These are phyloP conservation scores for Rhodotorula graminis DNA, from an alignment of 768 basidiomycete genomes.

Conservation along the genomic window DNA sequence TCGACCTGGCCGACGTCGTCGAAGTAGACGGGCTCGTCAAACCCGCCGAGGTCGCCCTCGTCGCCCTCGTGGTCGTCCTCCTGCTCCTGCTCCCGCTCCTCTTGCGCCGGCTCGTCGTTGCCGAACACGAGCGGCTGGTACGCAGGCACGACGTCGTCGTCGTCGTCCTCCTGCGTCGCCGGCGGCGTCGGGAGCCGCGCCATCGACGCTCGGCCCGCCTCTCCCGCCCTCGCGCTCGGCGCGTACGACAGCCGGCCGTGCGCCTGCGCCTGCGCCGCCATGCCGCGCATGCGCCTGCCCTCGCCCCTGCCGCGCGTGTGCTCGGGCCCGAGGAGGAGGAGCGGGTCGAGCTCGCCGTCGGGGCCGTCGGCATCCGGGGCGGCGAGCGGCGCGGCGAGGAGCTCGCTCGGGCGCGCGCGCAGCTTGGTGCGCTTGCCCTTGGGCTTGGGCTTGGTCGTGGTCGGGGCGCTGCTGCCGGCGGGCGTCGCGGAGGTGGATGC, in stretches of 20 bases:
- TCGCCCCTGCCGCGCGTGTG: conserved; percentile 9
- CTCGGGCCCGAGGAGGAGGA: conserved; percentile 11
- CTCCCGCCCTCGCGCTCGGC: background rate
- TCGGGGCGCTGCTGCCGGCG: too few species aligned
- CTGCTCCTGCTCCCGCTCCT: too few species aligned
- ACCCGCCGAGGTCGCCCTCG: background rate
- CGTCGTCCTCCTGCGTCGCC: background rate
- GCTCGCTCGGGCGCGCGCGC: conserved; percentile 9
- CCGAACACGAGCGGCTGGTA: background rate
- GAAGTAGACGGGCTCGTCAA: background rate
- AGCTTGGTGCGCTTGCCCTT: background rate
- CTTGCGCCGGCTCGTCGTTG: background rate
- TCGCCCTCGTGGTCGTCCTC: background rate
- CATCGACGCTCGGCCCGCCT: background rate
- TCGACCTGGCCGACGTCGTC: too few species aligned
- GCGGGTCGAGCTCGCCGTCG: background rate
- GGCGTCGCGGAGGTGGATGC: background rate
- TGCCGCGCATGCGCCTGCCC: background rate
- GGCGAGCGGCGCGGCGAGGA: background rate
- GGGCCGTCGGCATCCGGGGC: background rate
- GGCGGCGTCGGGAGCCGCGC: background rate
- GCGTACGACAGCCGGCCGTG: background rate
- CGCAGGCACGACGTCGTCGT: background rate
- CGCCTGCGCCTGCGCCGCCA: background rate
- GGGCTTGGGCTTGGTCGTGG: background rate